Conservation (phyloP, 2,329 filamentous ascomycete species). For the Pleoardoris graminearum region DNA sequence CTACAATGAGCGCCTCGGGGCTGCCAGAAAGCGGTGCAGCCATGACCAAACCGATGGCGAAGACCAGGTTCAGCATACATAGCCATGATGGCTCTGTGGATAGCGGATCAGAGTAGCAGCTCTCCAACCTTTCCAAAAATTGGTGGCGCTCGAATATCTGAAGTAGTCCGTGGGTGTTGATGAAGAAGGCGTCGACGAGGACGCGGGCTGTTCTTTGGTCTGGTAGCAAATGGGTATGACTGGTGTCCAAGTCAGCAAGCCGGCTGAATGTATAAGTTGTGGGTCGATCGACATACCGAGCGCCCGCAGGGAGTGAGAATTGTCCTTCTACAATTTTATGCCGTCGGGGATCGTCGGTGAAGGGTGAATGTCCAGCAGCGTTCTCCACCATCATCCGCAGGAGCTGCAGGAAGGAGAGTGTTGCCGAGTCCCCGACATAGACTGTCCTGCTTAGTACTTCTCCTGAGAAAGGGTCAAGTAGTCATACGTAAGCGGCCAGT, state of each 20-base stretch:
- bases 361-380: conserved; percentile 58
- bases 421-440: conserved; percentile 66
- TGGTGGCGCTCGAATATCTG: conserved; percentile 60
- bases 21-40: conserved; percentile 57
- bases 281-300: conserved; percentile 36
- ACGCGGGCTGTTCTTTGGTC: conserved; percentile 59
- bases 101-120: conserved; percentile 60
- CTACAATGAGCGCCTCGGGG: conserved; percentile 56
- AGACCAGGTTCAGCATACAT: conserved; percentile 64
- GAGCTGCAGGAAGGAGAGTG: conserved; percentile 63
- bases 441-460: conserved; percentile 44
- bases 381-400: conserved; percentile 64
- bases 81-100: conserved; percentile 56
- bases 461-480: not conserved
- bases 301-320: conserved; percentile 52
- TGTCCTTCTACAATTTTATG: conserved; percentile 61
- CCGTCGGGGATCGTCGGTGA: conserved; percentile 61
- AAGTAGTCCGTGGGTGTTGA: conserved; percentile 64
- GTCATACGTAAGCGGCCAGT: conserved; percentile 58
- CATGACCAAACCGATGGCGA: conserved; percentile 65
- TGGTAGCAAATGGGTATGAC: conserved; percentile 58
- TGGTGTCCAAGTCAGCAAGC: not conserved
- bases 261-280: too few species aligned
- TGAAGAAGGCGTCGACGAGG: conserved; percentile 63
- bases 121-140: conserved; percentile 56